Conservation (phyloP, 2,329 filamentous ascomycete species). For the Podosphaera leucotricha region DNA sequence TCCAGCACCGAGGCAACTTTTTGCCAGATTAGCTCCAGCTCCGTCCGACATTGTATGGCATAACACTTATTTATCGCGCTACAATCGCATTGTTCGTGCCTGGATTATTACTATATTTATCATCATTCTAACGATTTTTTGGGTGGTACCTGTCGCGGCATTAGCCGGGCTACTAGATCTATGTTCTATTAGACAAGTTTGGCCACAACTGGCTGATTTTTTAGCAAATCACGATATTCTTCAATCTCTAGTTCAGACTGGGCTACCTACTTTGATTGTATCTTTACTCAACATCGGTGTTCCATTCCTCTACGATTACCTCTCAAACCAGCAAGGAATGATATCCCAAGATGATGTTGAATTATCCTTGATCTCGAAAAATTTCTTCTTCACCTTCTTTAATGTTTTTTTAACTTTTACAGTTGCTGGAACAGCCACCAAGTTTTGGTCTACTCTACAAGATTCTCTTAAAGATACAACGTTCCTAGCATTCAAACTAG, state of each 20-base stretch:
- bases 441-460: constrained; percentile 47
- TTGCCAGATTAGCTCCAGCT: constrained; percentile 68
- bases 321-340: constrained; percentile 82
- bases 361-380: constrained; percentile 86
- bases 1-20: constrained; percentile 61
- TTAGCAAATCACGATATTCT: constrained; percentile 46
- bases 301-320: constrained; percentile 82
- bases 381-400: constrained; percentile 99
- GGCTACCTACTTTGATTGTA: constrained; percentile 62
- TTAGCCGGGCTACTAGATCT: constrained; percentile 61
- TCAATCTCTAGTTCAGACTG: constrained; percentile 61
- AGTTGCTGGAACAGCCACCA: constrained; percentile 55
- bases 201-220: constrained; percentile 43
- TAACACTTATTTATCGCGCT: constrained; percentile 67
- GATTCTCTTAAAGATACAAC: constrained; percentile 59
- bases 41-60: constrained; percentile 87
- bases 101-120: constrained; percentile 76
- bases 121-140: constrained; percentile 61
- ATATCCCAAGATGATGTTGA: constrained; percentile 88
- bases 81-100: constrained; percentile 48
- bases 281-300: constrained; percentile 76
- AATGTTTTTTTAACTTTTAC: constrained; percentile 96
- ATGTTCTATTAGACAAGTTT: constrained; percentile 51
- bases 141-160: constrained; percentile 60
- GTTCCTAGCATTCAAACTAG: constrained; percentile 51